Evolutionary conservation across 768 basidiomycete species (phyloP).

Genomic region (Aureoboletus auriporus): DNA sequence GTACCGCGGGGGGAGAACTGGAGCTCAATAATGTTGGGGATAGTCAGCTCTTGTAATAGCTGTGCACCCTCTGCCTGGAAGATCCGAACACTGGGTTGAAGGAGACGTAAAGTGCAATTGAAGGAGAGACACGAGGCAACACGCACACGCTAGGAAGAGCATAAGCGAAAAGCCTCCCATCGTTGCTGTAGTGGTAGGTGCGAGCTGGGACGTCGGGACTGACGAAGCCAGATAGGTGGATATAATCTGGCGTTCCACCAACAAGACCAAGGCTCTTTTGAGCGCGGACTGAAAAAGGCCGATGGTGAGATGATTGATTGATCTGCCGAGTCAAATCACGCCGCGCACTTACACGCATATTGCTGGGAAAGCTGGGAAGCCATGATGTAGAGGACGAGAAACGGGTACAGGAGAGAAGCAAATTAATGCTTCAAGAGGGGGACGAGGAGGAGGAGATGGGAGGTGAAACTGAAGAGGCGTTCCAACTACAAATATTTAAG

Average conservation of each 20-base stretch:
- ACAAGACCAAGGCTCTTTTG: slow-evolving; percentile 92
- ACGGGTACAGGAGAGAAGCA: slow-evolving; percentile 55
- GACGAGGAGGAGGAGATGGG: slow-evolving; percentile 16
- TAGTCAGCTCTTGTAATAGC: slow-evolving; percentile 68
- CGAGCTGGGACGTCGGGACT: slow-evolving; percentile 70
- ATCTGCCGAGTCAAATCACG: slow-evolving; percentile 3
- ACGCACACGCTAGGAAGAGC: slow-evolving; percentile 71
- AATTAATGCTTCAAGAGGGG: slow-evolving; percentile 70
- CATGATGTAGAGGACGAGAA: slow-evolving; percentile 44
- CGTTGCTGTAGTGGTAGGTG: slow-evolving; percentile 77
- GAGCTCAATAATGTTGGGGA: slow-evolving; percentile 77
- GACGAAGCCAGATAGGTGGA: slow-evolving; percentile 55
- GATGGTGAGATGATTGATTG: slow-evolving; percentile 13
- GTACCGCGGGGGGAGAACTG: slow-evolving; percentile 92
- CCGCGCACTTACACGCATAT: slow-evolving; percentile 69
- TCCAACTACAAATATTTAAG: background rate
- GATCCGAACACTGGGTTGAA: slow-evolving; percentile 58
- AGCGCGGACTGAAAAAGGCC: slow-evolving; percentile 65
- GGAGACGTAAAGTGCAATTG: slow-evolving; percentile 12
- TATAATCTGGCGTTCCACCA: slow-evolving; percentile 75
- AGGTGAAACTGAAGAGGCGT: slow-evolving; percentile 19
- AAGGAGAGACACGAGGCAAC: slow-evolving; percentile 11
- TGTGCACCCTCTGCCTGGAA: slow-evolving; percentile 70
- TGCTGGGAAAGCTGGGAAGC: slow-evolving; percentile 74
- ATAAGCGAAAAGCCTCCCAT: slow-evolving; percentile 86